phyloP scores from a whole-genome alignment of 345 rosid species.

The Eucalyptus erythrocorys region DNA sequence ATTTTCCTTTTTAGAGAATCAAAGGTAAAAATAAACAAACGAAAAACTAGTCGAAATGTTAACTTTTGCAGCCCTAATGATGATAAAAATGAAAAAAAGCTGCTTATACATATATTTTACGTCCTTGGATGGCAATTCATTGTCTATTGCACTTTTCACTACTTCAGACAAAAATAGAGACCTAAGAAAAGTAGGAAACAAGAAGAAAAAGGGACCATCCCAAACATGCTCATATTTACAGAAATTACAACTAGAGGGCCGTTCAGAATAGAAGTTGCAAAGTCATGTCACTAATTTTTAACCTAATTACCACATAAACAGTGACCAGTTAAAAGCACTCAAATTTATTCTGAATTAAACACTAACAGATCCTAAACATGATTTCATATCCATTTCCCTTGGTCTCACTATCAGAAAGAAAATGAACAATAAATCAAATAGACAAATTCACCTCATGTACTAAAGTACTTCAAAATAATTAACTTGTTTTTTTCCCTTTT shows the following conservation, averaged over 20 bases:
- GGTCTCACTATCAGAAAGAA: background rate
- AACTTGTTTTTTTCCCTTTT: background rate
- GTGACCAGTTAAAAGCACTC: background rate
- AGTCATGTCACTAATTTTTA: background rate
- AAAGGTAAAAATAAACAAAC: background rate
- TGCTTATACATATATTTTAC: background rate
- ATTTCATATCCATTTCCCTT: background rate
- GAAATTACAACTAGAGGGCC: background rate
- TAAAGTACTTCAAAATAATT: background rate
- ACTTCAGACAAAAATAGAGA: background rate
- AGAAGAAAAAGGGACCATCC: background rate
- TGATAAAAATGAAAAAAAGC: background rate
- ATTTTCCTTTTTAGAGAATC: background rate
- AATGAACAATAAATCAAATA: background rate
- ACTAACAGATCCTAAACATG: background rate
- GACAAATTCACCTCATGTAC: background rate
- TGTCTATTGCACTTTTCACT: background rate
- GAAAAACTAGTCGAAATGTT: background rate
- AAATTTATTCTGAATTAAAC: background rate
- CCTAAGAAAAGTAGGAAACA: background rate
- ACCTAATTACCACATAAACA: background rate
- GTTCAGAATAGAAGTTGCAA: background rate
- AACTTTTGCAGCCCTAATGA: background rate
- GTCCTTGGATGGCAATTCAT: background rate
- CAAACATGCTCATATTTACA: background rate